Evolutionary conservation across 371 early-diverging fungal species (phyloP), one percentile per base, ranked within the genome.

Genomic region (Choanephora cucurbitarum): DNA sequence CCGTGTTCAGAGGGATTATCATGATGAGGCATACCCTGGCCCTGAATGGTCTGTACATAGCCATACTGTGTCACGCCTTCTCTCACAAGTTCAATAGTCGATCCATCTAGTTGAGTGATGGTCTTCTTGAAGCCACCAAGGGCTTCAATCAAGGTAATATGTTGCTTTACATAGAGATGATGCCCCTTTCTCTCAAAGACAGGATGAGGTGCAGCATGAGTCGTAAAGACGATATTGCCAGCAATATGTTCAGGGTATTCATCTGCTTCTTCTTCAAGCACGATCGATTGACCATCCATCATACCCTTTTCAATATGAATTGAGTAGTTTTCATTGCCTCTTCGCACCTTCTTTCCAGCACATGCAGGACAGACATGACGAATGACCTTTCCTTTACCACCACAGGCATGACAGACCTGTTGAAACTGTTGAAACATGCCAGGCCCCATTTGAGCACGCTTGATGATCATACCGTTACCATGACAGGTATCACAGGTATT

Each of bases 381-480:
- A 47, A 95, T 83, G 31, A 82, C 75, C 70, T 95, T 96, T 22
- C 99, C 99, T 60, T 88, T 88, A 33, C 97, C 98, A 32, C 85
- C 83, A 67, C 99, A 98, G 21, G 72, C 69, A 57, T 92, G 88
- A 73, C 99, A 98, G 72, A 86, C 85, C 41, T 92, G 84, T 62
- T 96, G 97, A 78, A 96, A 89, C 70, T 95, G 93, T 66, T 95
- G 96, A 54, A 88, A 85, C 73, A 97, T 91, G 24, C 96, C 96
- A 2, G 97, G 97, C 0, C 86, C 96, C 3, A 98, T 58, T 72
- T 90, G 85, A 39, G 94, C 92, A 54, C 89, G 83, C n/a, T 91
- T 84, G 13, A 96, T 70, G 43, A 76, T 81, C 45, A 91, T 73
- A 44, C 98, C 98, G 15, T 79, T 79, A 17, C 98, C 98, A 21